Evolutionary conservation across 2,329 filamentous ascomycete genomes (phyloP), one percentile per base, ranked within the genome.

Genomic region (Nectriaceae sp.): DNA sequence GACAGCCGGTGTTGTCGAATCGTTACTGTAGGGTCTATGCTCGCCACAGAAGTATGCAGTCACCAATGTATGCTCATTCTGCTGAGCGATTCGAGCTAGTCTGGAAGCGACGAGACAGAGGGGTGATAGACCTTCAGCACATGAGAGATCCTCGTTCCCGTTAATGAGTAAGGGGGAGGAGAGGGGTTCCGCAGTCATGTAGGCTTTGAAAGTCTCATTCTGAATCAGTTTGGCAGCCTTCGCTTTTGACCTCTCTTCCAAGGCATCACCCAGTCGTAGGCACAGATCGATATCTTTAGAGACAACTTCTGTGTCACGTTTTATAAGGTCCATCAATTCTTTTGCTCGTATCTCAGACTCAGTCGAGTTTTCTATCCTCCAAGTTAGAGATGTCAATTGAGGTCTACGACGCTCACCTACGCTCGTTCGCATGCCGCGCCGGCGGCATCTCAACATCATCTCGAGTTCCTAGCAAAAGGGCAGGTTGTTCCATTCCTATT

Each of bases 61-160:
- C n/a, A n/a, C n/a, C n/a, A n/a, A n/a, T n/a, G n/a, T n/a, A n/a
- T n/a, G n/a, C n/a, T n/a, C n/a, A n/a, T n/a, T n/a, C n/a, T n/a
- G 26, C 6, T 18, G 13, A 3, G 35, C 18, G 4, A 37, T 31
- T 35, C 20, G 20, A 4, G 31, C 16, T 11, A 51, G 8, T 24
- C 44, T 40, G 5, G 50, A 46, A 10, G 37, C 20, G n/a, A 51
- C 42, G 3, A 53, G 22, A 21, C 50, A 48, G 2, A 46, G 19
- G 3, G 50, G 49, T 0, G 46, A 51, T 2, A 44, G 11, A 2
- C 44, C 52, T 4, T 53, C 43, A 15, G 38, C 18, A 2, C 16
- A 18, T 13, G 44, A 39, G 8, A 39, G n/a, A 18, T 53, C 47
- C 22, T 45, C 46, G 31, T 40, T 40, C 5, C 49, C 49, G 31